phyloP scores from a whole-genome alignment of 2,329 filamentous ascomycete genomes.

The Ascochyta koolunga region DNA sequence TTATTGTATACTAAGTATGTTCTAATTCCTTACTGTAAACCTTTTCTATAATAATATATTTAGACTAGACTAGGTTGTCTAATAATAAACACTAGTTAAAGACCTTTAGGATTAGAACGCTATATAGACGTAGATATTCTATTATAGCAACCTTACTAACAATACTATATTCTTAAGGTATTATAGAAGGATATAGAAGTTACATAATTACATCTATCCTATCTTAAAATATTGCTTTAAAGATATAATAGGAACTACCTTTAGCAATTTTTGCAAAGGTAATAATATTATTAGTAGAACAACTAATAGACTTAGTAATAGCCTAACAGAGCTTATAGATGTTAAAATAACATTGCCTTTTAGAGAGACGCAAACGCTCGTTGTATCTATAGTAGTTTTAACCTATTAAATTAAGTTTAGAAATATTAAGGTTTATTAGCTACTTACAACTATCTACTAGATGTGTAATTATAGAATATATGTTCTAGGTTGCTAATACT shows the following conservation, averaged over 20 bases:
- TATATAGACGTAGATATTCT: constrained; percentile 36
- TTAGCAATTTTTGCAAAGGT: not conserved
- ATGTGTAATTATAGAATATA: constrained; percentile 23
- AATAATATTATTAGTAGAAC: not conserved
- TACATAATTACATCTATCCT: constrained; percentile 36
- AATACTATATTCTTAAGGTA: constrained; percentile 34
- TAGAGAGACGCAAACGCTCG: constrained; percentile 24
- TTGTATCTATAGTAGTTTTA: constrained; percentile 25
- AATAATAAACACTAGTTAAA: constrained; percentile 24
- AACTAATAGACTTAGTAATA: not conserved
- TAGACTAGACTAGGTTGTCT: constrained; percentile 31
- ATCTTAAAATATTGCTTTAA: constrained; percentile 38
- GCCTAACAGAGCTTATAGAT: constrained; percentile 22
- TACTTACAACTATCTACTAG: constrained; percentile 36
- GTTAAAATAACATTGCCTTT: constrained; percentile 29
- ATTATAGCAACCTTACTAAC: constrained; percentile 50
- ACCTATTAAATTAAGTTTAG: not conserved
- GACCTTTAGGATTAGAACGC: constrained; percentile 33
- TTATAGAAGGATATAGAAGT: constrained; percentile 43
- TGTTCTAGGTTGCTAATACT: no score
- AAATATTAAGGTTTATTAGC: not conserved
- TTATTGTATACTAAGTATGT: constrained; percentile 28
- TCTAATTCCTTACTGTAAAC: constrained; percentile 25
- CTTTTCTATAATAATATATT: constrained; percentile 44
- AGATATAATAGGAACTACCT: constrained; percentile 46